These are phyloP conservation scores for Scedosporium aurantiacum DNA, from an alignment of 2,329 filamentous ascomycete species.

Conservation along the genomic window DNA sequence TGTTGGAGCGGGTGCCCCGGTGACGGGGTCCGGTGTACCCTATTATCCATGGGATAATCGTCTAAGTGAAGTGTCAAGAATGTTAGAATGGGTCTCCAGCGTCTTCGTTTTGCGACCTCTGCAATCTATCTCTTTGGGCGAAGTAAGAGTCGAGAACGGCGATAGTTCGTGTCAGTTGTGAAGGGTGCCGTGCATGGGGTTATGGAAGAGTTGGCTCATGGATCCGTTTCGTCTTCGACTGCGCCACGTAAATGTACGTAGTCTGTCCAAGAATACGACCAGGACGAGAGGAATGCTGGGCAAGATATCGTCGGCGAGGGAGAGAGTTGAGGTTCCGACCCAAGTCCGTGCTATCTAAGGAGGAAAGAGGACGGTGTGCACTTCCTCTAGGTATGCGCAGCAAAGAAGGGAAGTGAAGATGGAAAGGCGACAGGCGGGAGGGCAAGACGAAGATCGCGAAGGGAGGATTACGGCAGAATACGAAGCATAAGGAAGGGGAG, in stretches of 20 bases:
- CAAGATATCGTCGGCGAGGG: not conserved
- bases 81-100: conserved; percentile 1
- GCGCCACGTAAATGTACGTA: not conserved
- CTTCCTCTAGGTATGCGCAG: not conserved
- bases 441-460: conserved; percentile 2
- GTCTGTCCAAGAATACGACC: not conserved
- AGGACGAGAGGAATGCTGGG: not conserved
- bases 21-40: conserved; percentile 57
- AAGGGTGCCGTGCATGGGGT: not conserved
- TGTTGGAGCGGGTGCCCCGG: conserved; percentile 62
- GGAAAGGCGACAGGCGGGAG: not conserved
- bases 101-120: not conserved
- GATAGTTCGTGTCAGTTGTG: not conserved
- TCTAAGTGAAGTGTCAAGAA: conserved; percentile 23
- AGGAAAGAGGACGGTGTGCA: not conserved
- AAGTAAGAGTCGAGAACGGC: not conserved
- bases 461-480: not conserved
- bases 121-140: not conserved
- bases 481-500: not conserved
- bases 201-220: not conserved
- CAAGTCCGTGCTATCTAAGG: not conserved
- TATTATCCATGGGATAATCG: conserved; percentile 52
- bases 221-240: not conserved
- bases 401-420: not conserved
- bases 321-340: not conserved